Percentiles rank a stretch among this genome's conserved stretches.
phyloP scores from a whole-genome alignment of 2,329 filamentous ascomycete species.

The Cladosporium velox region DNA sequence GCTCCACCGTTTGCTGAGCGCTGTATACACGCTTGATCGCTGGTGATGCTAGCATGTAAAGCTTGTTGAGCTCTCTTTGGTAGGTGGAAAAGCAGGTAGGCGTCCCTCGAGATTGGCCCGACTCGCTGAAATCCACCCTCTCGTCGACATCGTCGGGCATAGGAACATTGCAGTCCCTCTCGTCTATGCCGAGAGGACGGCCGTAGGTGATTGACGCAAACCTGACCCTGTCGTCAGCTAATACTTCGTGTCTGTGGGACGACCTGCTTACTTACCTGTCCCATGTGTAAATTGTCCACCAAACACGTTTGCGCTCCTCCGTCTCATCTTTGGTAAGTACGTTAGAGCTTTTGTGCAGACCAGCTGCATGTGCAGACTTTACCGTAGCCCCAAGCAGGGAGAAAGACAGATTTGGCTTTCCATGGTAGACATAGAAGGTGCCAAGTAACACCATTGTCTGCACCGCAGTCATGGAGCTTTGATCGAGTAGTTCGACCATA shows the following conservation, averaged over 20 bases:
- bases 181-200: conserved; percentile 45
- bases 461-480: conserved; percentile 41
- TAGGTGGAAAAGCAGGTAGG: conserved; percentile 30
- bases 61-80: conserved; percentile 34
- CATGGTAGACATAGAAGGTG: conserved; percentile 47
- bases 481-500: conserved; percentile 46
- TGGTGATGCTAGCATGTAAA: conserved; percentile 38
- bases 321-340: conserved; percentile 29
- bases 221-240: conserved; percentile 13
- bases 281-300: conserved; percentile 49
- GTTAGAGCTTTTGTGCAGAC: conserved; percentile 37
- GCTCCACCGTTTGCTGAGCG: conserved; percentile 22
- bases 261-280: conserved; percentile 32
- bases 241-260: neutral
- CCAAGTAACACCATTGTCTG: conserved; percentile 46
- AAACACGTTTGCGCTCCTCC: conserved; percentile 44
- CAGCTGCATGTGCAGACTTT: conserved; percentile 40
- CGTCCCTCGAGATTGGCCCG: neutral
- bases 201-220: conserved; percentile 47
- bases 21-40: conserved; percentile 37
- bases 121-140: conserved; percentile 32
- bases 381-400: conserved; percentile 43
- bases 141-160: conserved; percentile 39
- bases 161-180: conserved; percentile 42
- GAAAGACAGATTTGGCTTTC: conserved; percentile 44